Percentiles rank a stretch among this genome's conserved stretches.
Evolutionary conservation across 805 yeast species (phyloP).

Genomic region (Spathaspora girioi): DNA sequence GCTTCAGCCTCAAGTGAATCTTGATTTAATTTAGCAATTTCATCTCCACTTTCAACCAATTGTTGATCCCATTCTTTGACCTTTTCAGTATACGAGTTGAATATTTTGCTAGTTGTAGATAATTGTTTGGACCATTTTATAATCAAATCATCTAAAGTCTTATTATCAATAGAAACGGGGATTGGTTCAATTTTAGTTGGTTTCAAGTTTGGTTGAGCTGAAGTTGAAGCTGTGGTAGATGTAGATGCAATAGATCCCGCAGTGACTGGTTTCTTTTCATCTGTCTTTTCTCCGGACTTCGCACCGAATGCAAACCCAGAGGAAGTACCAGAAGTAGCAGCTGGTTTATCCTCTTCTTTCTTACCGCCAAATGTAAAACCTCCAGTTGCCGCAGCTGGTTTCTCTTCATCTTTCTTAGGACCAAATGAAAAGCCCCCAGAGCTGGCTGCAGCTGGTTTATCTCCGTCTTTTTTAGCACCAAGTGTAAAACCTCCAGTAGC

Average conservation of each 20-base stretch:
- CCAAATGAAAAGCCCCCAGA: slow-evolving; percentile 21
- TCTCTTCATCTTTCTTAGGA: slow-evolving; percentile 17
- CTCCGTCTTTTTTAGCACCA: slow-evolving; percentile 15
- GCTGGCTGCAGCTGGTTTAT: slow-evolving; percentile 12
- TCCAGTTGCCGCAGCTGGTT: slow-evolving; percentile 10
- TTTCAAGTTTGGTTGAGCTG: slow-evolving; percentile 29
- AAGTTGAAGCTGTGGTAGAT: slow-evolving; percentile 9
- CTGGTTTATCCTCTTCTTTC: slow-evolving; percentile 14
- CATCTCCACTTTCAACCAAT: slow-evolving; percentile 80
- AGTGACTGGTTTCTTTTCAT: slow-evolving; percentile 10
- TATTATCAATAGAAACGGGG: slow-evolving; percentile 79
- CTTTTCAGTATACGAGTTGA: slow-evolving; percentile 68
- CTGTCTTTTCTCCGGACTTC: slow-evolving; percentile 14
- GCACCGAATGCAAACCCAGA: slow-evolving; percentile 10
- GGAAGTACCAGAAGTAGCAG: slow-evolving; percentile 9
- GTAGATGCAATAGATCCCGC: slow-evolving; percentile 6
- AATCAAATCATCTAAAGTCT: slow-evolving; percentile 88
- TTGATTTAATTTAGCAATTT: slow-evolving; percentile 70
- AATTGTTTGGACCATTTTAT: slow-evolving; percentile 91
- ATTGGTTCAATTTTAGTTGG: slow-evolving; percentile 60
- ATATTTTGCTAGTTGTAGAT: slow-evolving; percentile 66
- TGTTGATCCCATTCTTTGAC: slow-evolving; percentile 84
- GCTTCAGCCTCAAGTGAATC: slow-evolving; percentile 82
- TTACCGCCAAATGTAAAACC: slow-evolving; percentile 24
- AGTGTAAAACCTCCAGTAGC: slow-evolving; percentile 12